Evolutionary conservation across 306 rosid genomes (phyloP).

Genomic region (Hylodesmum podocarpum): DNA sequence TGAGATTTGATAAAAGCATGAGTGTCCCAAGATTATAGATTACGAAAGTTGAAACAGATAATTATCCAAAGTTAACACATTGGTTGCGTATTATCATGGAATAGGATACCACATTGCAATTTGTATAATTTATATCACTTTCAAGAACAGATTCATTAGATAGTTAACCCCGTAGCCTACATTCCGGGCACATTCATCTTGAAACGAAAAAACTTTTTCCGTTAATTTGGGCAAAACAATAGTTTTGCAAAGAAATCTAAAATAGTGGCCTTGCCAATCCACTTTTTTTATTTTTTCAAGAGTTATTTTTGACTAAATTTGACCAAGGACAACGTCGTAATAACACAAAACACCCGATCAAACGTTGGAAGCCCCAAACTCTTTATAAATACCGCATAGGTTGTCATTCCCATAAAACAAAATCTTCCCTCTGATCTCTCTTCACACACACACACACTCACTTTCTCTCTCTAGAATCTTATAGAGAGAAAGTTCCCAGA

Average conservation of each 20-base stretch:
- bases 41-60: neutral
- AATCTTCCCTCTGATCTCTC: neutral
- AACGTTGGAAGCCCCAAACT: too few relatives aligned
- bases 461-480: slow-evolving; percentile 28
- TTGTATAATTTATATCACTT: neutral
- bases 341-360: neutral
- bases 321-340: slow-evolving; percentile 30
- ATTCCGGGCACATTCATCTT: slow-evolving; percentile 17
- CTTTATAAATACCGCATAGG: neutral
- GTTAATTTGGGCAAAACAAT: neutral
- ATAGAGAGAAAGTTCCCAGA: slow-evolving; percentile 14
- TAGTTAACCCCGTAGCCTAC: neutral
- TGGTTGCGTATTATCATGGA: neutral
- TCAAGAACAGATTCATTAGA: slow-evolving; percentile 20
- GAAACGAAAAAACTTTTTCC: neutral
- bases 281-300: too few relatives aligned
- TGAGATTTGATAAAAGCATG: neutral
- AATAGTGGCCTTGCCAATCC: neutral
- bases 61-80: neutral
- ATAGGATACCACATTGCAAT: neutral
- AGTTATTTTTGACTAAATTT: too few relatives aligned
- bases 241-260: neutral
- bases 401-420: neutral
- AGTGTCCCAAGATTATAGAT: neutral
- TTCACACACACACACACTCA: neutral